A percentile compares a stretch with the other conserved stretches of the same genome.
Evolutionary conservation across 2,329 filamentous ascomycete species (phyloP).

Genomic region (Tetracladium maxilliforme): DNA sequence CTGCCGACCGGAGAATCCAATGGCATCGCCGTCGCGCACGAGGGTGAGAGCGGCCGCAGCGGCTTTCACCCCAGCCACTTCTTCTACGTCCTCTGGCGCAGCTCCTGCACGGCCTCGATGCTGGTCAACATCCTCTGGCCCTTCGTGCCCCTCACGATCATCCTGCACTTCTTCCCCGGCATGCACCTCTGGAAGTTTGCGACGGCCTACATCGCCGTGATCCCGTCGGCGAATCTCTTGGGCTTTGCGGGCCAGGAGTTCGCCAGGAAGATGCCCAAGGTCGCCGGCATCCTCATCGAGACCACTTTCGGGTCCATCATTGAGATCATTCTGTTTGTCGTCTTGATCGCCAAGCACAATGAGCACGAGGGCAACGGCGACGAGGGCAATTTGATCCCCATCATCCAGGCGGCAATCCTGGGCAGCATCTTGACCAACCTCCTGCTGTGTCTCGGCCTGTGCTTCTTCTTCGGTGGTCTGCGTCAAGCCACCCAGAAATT

Average conservation of each 20-base stretch:
- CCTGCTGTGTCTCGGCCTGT: conserved; percentile 59
- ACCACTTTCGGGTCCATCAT: conserved; percentile 56
- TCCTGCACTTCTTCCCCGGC: conserved; percentile 35
- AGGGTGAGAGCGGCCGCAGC: conserved; percentile 49
- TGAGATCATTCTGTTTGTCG: conserved; percentile 66
- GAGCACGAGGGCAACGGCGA: conserved; percentile 40
- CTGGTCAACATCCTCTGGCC: conserved; percentile 58
- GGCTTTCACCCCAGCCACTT: conserved; percentile 49
- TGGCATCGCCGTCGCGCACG: too few species aligned
- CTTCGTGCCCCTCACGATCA: conserved; percentile 53
- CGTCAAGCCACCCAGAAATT: conserved; percentile 51
- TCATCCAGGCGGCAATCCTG: conserved; percentile 66
- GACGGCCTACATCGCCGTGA: conserved; percentile 57
- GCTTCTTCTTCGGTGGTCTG: conserved; percentile 62
- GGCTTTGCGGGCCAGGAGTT: conserved; percentile 57
- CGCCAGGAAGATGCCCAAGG: conserved; percentile 57
- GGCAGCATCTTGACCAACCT: conserved; percentile 69
- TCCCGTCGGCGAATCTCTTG: conserved; percentile 55
- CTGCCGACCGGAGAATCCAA: conserved; percentile 11
- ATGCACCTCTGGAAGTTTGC: conserved; percentile 47
- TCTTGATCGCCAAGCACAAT: conserved; percentile 39
- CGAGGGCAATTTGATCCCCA: too few species aligned
- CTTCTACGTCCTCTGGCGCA: conserved; percentile 42
- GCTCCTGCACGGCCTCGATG: conserved; percentile 45
- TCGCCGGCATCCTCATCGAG: conserved; percentile 43